Evolutionary conservation across 2,329 filamentous ascomycete species (phyloP), one percentile per base, ranked within the genome.

Genomic region (Chaetomium olivaceum): DNA sequence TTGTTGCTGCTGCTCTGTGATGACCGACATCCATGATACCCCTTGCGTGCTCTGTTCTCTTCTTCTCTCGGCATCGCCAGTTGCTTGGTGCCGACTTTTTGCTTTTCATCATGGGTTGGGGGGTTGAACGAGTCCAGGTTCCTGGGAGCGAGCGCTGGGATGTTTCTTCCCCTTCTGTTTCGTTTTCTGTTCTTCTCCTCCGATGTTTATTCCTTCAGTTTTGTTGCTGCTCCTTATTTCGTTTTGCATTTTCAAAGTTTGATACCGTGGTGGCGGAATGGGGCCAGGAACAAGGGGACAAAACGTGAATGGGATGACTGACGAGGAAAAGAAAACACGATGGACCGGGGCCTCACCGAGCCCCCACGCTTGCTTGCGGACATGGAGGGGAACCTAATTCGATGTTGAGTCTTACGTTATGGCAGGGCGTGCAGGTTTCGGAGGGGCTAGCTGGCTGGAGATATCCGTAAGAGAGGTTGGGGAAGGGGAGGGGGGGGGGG

Each of bases 1-100:
- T 66, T 61, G 66, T 65, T 67, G 61, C 60, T 69, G n/a, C n/a
- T n/a, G n/a, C n/a, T 29, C 61, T 58, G 58, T 64, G 58, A 66
- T 48, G 64, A 66, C 54, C 58, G 67, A 62, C 63, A 43, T 48
- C 59, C 64, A 69, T 65, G 68, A 72, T 72, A 72, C 70, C 70
- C 70, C 68, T 29, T 57, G 46, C 58, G 50, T 58, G 61, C 52
- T 55, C 50, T 61, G 43, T 21, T 39, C 31, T 57, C n/a, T 62
- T 57, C 54, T 59, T 25, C 29, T 67, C 51, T 62, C 46, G 51
- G 29, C n/a, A 16, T 14, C 39, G 23, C 31, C 21, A 4, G 33
- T n/a, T n/a, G 54, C 4, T 56, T 60, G 55, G n/a, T 36, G 51
- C 31, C 43, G 14, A 11, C 19, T 57, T 36, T n/a, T 14, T 27